These are phyloP conservation scores for Neofusicoccum kwambonambiense DNA, from an alignment of 2,329 filamentous ascomycete species.

Conservation along the genomic window DNA sequence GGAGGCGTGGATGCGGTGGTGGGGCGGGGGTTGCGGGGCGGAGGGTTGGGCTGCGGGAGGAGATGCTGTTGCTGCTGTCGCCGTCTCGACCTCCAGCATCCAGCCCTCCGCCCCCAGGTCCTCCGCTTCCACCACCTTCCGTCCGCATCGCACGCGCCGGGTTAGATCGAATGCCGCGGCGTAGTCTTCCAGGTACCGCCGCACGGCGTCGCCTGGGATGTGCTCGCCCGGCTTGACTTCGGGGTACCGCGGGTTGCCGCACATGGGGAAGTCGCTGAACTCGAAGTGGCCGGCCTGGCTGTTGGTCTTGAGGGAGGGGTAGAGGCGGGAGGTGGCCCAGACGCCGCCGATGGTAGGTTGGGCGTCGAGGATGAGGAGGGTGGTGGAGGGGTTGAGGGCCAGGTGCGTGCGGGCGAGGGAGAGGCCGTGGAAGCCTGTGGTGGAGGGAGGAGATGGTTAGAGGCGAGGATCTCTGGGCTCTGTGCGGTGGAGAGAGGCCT, in stretches of 20 bases:
- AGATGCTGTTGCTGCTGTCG: no score
- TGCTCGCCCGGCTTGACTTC: conserved; percentile 51
- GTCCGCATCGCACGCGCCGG: conserved; percentile 49
- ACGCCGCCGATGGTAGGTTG: conserved; percentile 41
- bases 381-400: conserved; percentile 40
- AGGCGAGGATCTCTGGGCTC: no score
- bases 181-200: conserved; percentile 54
- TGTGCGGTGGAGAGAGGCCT: background rate
- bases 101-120: conserved; percentile 39
- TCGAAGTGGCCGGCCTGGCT: conserved; percentile 43
- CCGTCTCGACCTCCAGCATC: conserved; percentile 18
- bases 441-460: no score
- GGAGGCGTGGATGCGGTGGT: conserved; percentile 29
- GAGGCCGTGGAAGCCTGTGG: conserved; percentile 42
- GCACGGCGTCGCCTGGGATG: conserved; percentile 58
- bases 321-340: conserved; percentile 44
- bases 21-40: no score
- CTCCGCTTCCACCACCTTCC: conserved; percentile 50
- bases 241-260: conserved; percentile 8
- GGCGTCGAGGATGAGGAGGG: conserved; percentile 46
- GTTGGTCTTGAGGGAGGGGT: conserved; percentile 45
- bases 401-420: conserved; percentile 50
- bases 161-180: conserved; percentile 51
- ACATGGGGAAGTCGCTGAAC: conserved; percentile 38
- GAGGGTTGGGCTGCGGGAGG: no score